Evolutionary conservation across 768 basidiomycete species (phyloP).

Genomic region (Rhodotorula babjevae): DNA sequence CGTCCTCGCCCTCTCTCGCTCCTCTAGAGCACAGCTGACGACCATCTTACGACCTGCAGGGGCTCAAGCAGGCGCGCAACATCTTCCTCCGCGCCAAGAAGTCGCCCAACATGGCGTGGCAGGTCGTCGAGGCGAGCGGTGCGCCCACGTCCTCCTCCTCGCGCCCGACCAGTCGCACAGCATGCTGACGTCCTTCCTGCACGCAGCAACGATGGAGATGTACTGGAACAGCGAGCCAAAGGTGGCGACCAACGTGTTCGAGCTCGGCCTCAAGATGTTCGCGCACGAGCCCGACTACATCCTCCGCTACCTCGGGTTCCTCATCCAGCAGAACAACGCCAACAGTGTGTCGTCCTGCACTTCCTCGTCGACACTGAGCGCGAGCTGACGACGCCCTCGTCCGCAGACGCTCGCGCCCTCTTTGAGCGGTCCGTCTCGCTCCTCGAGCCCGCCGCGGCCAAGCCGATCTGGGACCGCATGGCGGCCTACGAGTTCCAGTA

Average conservation of each 20-base stretch:
- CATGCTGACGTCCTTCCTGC: neutral
- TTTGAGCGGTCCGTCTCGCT: conserved; percentile 82
- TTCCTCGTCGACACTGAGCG: neutral
- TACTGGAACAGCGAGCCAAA: conserved; percentile 72
- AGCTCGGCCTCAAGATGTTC: conserved; percentile 80
- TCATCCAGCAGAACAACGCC: conserved; percentile 90
- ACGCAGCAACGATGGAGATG: conserved; percentile 84
- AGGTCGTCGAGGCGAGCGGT: conserved; percentile 70
- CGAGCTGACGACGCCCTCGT: neutral
- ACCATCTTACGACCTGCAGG: conserved; percentile 46
- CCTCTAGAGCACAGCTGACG: neutral
- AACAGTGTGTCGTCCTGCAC: conserved; percentile 64
- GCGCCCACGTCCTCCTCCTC: neutral
- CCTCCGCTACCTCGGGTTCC: conserved; percentile 80
- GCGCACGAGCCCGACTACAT: conserved; percentile 69
- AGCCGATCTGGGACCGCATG: conserved; percentile 93
- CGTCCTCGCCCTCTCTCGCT: conserved; percentile 28
- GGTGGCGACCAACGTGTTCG: conserved; percentile 86
- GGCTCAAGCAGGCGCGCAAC: conserved; percentile 68
- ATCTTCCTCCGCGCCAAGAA: conserved; percentile 79
- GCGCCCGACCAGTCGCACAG: too few species aligned
- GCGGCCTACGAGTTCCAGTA: conserved; percentile 91
- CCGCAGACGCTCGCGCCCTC: conserved; percentile 82
- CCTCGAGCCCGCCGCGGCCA: conserved; percentile 64
- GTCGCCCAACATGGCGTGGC: conserved; percentile 61